Conservation (phyloP, 176 grass and related monocot genomes). For the Raddia guianensis region DNA sequence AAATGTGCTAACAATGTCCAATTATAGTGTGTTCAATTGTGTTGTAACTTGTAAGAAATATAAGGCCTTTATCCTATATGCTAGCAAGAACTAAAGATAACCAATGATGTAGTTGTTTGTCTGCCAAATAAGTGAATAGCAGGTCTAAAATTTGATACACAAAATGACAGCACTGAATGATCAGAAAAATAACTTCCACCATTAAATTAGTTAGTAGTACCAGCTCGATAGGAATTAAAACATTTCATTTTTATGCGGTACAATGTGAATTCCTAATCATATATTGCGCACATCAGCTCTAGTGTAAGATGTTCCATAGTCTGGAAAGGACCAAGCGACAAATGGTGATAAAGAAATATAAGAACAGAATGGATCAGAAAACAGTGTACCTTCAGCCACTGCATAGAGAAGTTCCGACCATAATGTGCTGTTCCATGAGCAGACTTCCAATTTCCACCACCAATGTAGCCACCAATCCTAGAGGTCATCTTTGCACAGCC, state of each 20-base stretch:
- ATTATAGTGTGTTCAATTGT: conserved; percentile 16
- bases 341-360: conserved; percentile 27
- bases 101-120: conserved; percentile 8
- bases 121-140: neutral
- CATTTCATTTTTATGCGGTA: conserved; percentile 10
- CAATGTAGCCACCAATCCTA: conserved; percentile 90
- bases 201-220: neutral
- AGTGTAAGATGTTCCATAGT: conserved; percentile 8
- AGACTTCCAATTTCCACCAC: conserved; percentile 99
- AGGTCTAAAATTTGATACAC: conserved; percentile 15
- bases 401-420: conserved; percentile 93
- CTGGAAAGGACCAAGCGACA: conserved; percentile 9
- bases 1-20: conserved; percentile 5
- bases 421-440: conserved; percentile 95
- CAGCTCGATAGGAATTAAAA: neutral
- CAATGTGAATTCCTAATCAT: conserved; percentile 1
- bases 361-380: conserved; percentile 10
- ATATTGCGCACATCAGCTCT: conserved; percentile 18
- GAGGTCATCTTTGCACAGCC: conserved; percentile 99
- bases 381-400: conserved; percentile 94
- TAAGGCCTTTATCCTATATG: neutral
- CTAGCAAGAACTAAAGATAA: conserved; percentile 13
- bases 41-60: neutral
- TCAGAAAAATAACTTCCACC: neutral
- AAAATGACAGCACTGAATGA: neutral